phyloP scores from a whole-genome alignment of 1,284 basidiomycete species.

The Xanthoconium separans region DNA sequence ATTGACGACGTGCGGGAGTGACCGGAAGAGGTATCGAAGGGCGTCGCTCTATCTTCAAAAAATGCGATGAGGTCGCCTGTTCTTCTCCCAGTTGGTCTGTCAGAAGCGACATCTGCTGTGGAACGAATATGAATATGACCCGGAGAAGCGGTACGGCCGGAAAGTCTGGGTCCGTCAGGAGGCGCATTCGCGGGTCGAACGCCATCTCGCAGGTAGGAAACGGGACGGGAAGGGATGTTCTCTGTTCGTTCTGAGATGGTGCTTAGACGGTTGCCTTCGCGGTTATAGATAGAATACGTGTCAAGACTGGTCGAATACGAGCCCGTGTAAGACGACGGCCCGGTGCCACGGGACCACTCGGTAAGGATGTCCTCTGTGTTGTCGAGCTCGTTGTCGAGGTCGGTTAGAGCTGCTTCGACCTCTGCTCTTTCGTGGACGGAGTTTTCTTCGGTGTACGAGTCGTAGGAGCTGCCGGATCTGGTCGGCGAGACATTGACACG shows the following conservation, averaged over 20 bases:
- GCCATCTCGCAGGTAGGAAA: slow-evolving; percentile 37
- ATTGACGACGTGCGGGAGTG: slow-evolving; percentile 55
- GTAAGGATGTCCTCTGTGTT: slow-evolving; percentile 59
- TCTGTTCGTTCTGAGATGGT: slow-evolving; percentile 62
- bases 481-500: slow-evolving; percentile 43
- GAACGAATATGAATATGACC: slow-evolving; percentile 27
- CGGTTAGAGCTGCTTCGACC: slow-evolving; percentile 65
- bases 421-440: slow-evolving; percentile 49
- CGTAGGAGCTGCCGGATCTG: slow-evolving; percentile 32
- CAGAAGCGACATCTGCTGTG: slow-evolving; percentile 26
- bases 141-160: slow-evolving; percentile 32
- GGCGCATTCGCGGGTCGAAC: slow-evolving; percentile 36
- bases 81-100: slow-evolving; percentile 50
- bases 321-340: slow-evolving; percentile 40
- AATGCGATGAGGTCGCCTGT: slow-evolving; percentile 71
- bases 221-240: slow-evolving; percentile 44
- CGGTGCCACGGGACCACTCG: slow-evolving; percentile 48
- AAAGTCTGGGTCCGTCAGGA: slow-evolving; percentile 43
- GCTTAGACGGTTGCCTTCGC: slow-evolving; percentile 46
- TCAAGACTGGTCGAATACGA: slow-evolving; percentile 31
- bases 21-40: slow-evolving; percentile 32
- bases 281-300: slow-evolving; percentile 39
- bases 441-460: slow-evolving; percentile 44
- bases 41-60: slow-evolving; percentile 57
- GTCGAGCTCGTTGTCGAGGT: slow-evolving; percentile 63